phyloP scores from a whole-genome alignment of 768 basidiomycete genomes.

The Coprinopsis marcescibilis region DNA sequence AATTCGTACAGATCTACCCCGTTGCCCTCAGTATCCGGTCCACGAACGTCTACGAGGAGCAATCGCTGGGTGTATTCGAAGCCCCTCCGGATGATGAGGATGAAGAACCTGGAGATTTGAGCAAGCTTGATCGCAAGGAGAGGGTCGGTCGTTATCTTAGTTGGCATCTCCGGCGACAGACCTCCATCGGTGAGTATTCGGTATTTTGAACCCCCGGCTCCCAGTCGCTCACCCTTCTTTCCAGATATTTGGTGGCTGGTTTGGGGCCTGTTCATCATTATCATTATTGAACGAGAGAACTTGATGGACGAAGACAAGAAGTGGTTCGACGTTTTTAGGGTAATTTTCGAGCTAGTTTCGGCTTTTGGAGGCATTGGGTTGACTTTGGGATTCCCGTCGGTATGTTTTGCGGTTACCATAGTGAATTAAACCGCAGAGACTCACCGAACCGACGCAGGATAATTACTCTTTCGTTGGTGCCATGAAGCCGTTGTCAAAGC shows the following conservation, averaged over 20 bases:
- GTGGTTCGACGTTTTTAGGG: conserved; percentile 57
- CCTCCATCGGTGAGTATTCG: conserved; percentile 41
- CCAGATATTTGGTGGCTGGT: conserved; percentile 81
- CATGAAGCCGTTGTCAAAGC: conserved; percentile 60
- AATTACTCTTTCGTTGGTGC: conserved; percentile 62
- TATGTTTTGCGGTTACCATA: conserved; percentile 10
- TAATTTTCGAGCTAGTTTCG: conserved; percentile 61
- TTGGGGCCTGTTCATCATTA: conserved; percentile 63
- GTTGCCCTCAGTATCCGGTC: conserved; percentile 62
- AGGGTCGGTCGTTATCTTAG: conserved; percentile 39
- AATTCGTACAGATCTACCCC: conserved; percentile 33
- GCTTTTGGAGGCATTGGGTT: conserved; percentile 69
- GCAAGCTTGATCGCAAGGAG: conserved; percentile 31
- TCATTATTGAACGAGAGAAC: conserved; percentile 61
- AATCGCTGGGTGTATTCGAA: conserved; percentile 63
- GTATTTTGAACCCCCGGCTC: neutral
- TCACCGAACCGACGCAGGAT: conserved; percentile 28
- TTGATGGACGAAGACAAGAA: conserved; percentile 49
- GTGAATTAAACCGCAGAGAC: neutral
- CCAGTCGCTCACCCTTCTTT: neutral
- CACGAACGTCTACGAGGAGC: conserved; percentile 59
- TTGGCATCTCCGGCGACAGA: conserved; percentile 62
- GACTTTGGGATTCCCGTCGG: conserved; percentile 54
- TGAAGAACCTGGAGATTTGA: conserved; percentile 38
- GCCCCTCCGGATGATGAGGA: conserved; percentile 43